Base-by-base conservation (phyloP, 352 stramenopile species). In the Phytophthora tubulina region DNA sequence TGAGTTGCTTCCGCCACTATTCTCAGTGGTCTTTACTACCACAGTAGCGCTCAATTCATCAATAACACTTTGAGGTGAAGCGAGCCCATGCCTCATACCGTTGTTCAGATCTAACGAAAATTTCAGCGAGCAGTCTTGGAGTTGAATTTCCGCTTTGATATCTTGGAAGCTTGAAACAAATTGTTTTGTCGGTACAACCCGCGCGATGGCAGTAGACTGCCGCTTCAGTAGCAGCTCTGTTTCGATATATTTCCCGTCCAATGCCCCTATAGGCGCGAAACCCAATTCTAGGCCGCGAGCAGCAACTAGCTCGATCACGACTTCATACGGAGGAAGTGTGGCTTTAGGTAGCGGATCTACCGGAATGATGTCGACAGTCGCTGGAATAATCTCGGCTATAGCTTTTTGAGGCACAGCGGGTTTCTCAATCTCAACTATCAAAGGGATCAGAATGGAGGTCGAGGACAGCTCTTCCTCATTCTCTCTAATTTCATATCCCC, bases 1-100 rank as follows among this genome's bases (percentile, higher is more conserved):
- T 31, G 32, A 4, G 8, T 36, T 44, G 6, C 39, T 49, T 33
- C 32, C 53, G n/a, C 4, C n/a, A 14, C 14, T 69, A 9, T 38
- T 60, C 1, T 13, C 39, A 14, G 32, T 53, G 9, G 48, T 9
- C 15, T 69, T 76, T 14, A 75, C 36, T 2, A 71, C 49, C 4
- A 81, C 21, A n/a, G 27, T 42, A n/a, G 54, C 53, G 32, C 11
- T 73, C 67, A 67, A 73, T 27, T 78, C 75, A 33, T 79, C 67
- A 46, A 82, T 57, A 3, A 79, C 65, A 39, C 44, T 56, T 6
- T 79, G 63, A 31, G 75, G 62, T 0, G 63, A 70, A 52, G 53
- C 7, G 10, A 75, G 56, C 1, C 30, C 46, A 56, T 68, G 36
- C 21, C 13, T 52, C 32, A 67, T 53, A 3, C 21, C 44, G 10